These are phyloP conservation scores for Platanthera guangdongensis DNA, from an alignment of 106 monocot genomes.

Conservation along the genomic window DNA sequence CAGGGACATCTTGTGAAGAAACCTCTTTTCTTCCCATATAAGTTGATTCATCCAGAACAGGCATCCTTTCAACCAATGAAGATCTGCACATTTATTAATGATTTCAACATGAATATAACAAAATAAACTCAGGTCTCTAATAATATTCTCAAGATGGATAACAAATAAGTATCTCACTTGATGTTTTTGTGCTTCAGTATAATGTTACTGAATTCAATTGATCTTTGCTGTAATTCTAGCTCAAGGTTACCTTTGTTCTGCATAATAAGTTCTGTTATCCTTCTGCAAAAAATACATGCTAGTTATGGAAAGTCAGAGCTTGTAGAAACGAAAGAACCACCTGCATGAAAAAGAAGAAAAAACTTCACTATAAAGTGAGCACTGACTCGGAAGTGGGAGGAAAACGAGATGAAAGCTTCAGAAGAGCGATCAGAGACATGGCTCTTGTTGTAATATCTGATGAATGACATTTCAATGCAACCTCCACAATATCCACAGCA, in stretches of 20 bases:
- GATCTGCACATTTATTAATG: constrained; percentile 39
- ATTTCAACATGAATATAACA: not conserved
- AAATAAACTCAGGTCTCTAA: not conserved
- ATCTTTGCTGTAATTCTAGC: constrained; percentile 96
- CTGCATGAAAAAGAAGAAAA: not conserved
- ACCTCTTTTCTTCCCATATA: constrained; percentile 58
- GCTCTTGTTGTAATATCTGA: constrained; percentile 80
- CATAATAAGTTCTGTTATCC: constrained; percentile 63
- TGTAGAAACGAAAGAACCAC: not conserved
- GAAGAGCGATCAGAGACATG: constrained; percentile 82
- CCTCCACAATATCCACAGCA: constrained; percentile 73
- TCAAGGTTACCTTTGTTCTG: constrained; percentile 78
- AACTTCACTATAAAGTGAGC: not conserved
- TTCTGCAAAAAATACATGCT: constrained; percentile 32
- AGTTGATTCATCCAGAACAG: constrained; percentile 58
- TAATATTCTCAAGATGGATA: not conserved
- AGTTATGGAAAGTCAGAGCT: not conserved
- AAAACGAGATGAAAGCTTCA: constrained; percentile 95
- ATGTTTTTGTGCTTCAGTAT: constrained; percentile 85
- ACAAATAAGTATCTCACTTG: constrained; percentile 34
- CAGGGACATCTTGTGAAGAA: constrained; percentile 28
- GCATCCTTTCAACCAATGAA: constrained; percentile 84
- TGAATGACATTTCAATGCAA: constrained; percentile 56
- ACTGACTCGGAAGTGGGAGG: constrained; percentile 86
- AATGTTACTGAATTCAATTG: constrained; percentile 86